Percentiles rank a stretch among this genome's conserved stretches.
Evolutionary conservation across 768 basidiomycete genomes (phyloP).

Genomic region (Pleurotus djamor): DNA sequence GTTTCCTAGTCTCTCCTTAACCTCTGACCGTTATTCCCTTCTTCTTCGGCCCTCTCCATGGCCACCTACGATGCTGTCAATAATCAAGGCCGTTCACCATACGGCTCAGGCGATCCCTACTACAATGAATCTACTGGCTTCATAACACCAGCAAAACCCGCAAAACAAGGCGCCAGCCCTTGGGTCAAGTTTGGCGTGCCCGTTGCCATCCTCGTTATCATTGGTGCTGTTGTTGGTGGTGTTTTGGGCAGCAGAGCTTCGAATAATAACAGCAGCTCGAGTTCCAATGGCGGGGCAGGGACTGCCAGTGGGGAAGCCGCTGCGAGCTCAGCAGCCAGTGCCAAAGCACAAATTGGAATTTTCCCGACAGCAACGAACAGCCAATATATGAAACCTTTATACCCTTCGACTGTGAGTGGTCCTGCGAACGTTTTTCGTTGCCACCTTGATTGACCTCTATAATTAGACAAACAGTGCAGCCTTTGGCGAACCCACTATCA

Average conservation of each 20-base stretch:
- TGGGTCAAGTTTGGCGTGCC: conserved; percentile 82
- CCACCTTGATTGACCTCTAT: conserved; percentile 4
- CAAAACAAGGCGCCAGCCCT: conserved; percentile 56
- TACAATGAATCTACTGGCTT: conserved; percentile 71
- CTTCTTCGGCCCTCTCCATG: conserved; percentile 6
- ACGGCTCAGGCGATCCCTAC: conserved; percentile 65
- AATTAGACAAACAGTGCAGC: conserved; percentile 71
- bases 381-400: conserved; percentile 78
- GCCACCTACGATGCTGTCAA: conserved; percentile 9
- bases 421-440: neutral
- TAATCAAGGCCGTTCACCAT: conserved; percentile 37
- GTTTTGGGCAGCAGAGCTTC: conserved; percentile 69
- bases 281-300: conserved; percentile 37
- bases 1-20: conserved; percentile 3
- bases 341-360: conserved; percentile 58
- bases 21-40: conserved; percentile 1
- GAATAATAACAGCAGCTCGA: conserved; percentile 31
- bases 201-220: conserved; percentile 57
- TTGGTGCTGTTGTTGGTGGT: conserved; percentile 73
- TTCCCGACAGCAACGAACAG: conserved; percentile 81
- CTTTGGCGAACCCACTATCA: conserved; percentile 72
- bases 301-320: conserved; percentile 37
- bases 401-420: conserved; percentile 80
- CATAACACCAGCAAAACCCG: conserved; percentile 45
- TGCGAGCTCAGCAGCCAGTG: conserved; percentile 55